Base-by-base conservation (phyloP, 108 stramenopile genomes). In the Nannochloropsis oceanica region DNA sequence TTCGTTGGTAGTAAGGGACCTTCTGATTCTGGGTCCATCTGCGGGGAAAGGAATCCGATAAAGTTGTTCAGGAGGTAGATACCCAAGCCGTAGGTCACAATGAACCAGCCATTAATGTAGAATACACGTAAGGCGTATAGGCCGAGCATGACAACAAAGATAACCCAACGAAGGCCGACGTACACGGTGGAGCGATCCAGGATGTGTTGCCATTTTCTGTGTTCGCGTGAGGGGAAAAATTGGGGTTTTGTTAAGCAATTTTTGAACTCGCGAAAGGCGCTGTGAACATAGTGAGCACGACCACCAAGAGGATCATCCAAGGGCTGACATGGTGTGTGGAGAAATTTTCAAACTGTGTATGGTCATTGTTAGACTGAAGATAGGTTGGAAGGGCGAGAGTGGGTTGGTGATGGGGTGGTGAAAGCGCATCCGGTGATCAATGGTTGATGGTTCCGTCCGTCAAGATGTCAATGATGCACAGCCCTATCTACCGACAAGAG, bases 31-130 rank as follows among this genome's bases (percentile, higher is more conserved):
- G 96, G 96, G 85, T 96, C 95, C 34, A 96, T 43, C 86, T 91
- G 91, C 12, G 99, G 99, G 26, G 94, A 94, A 34, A 99, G 90
- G 87, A 99, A 99, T 80, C 97, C 97, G 88, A 99, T 98, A 87
- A 99, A 96, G 87, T 98, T 96, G 89, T 99, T 99, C 85, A 99
- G 91, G 27, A 99, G 95, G 87, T 93, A 99, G 43, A 99, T 98
- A 42, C 99, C 99, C 50, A 99, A 92, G 5, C 96, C 99, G 92
- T 99, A 99, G 2, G 99, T 97, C 27, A 99, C 95, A 87, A 99
- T 97, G 91, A 97, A 99, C 91, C 96, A 99, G 14, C 96, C 97
- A 84, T 99, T 95, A 13, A 97, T 85, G 81, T 95, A 82, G 92
- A 97, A 99, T 42, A 99, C 92, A 22, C 98, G 91, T 12, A 96